These are phyloP conservation scores for Puccinia polysora DNA, from an alignment of 1,284 basidiomycete genomes.

Conservation along the genomic window DNA sequence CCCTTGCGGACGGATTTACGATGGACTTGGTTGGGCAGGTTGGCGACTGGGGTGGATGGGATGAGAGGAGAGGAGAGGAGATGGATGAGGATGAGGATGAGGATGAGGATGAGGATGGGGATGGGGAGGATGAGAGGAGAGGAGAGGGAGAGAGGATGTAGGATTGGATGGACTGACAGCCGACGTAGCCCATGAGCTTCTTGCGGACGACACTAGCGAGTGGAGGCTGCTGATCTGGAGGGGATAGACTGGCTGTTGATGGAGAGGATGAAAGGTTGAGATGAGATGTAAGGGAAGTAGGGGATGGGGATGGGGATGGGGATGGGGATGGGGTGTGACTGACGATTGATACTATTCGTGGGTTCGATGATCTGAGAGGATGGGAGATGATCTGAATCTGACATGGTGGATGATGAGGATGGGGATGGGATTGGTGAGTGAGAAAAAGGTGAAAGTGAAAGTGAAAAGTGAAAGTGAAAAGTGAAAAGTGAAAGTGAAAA, in stretches of 20 bases:
- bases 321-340: too few species aligned
- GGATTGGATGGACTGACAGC: conserved; percentile 47
- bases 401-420: too few species aligned
- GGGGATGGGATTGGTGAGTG: too few species aligned
- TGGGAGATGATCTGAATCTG: too few species aligned
- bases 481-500: too few species aligned
- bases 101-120: neutral
- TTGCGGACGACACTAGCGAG: conserved; percentile 65
- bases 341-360: too few species aligned
- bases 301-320: neutral
- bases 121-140: neutral
- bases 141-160: neutral
- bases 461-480: too few species aligned
- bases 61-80: conserved; percentile 42
- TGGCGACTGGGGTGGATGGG: conserved; percentile 63
- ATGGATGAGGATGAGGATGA: neutral
- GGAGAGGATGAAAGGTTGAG: neutral
- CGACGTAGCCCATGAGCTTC: conserved; percentile 79
- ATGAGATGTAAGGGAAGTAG: neutral
- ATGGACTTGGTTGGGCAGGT: conserved; percentile 94
- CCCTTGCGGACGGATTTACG: conserved; percentile 87
- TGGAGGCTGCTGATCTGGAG: conserved; percentile 5
- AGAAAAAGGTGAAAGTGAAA: too few species aligned
- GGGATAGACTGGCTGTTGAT: neutral
- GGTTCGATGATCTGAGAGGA: too few species aligned